A percentile compares a stretch with the other conserved stretches of the same genome.
Evolutionary conservation across 2,329 filamentous ascomycete genomes (phyloP).

Genomic region (Paracorniculantispora psalliotae): DNA sequence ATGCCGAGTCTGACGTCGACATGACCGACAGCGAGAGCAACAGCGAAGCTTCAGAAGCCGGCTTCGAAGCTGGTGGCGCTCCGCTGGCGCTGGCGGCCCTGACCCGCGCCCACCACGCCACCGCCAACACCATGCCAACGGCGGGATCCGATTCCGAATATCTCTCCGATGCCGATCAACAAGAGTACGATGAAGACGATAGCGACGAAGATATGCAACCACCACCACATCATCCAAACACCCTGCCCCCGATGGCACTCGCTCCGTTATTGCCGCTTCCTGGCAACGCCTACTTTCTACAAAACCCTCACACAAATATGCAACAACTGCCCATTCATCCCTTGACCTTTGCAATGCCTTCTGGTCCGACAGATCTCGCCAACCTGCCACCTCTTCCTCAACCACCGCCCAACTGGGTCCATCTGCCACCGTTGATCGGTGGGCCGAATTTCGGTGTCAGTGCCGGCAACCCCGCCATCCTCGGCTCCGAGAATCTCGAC

Average conservation of each 20-base stretch:
- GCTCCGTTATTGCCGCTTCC: not conserved
- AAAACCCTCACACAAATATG: not conserved
- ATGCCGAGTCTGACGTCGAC: constrained; percentile 20
- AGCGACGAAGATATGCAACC: constrained; percentile 2
- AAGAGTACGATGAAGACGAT: constrained; percentile 9
- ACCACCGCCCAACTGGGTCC: constrained; percentile 23
- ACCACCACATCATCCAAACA: not conserved
- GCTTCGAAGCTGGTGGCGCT: constrained; percentile 12
- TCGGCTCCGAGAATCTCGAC: constrained; percentile 46
- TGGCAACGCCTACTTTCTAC: not conserved
- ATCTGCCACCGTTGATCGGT: constrained; percentile 21
- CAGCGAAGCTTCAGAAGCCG: constrained; percentile 10
- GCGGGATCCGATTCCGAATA: not conserved
- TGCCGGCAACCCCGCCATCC: constrained; percentile 31
- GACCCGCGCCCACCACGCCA: not conserved
- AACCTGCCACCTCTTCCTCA: constrained; percentile 14
- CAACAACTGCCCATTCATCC: not conserved
- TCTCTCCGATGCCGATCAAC: not conserved
- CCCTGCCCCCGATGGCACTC: not conserved
- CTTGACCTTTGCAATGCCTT: not conserved
- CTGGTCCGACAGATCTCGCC: constrained; percentile 10
- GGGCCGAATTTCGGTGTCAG: constrained; percentile 19
- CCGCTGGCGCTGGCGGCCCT: not conserved
- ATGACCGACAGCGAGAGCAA: constrained; percentile 2
- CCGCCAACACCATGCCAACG: not conserved